Base-by-base conservation (phyloP, 2,329 filamentous ascomycete genomes). In the Aspergillus fructus region DNA sequence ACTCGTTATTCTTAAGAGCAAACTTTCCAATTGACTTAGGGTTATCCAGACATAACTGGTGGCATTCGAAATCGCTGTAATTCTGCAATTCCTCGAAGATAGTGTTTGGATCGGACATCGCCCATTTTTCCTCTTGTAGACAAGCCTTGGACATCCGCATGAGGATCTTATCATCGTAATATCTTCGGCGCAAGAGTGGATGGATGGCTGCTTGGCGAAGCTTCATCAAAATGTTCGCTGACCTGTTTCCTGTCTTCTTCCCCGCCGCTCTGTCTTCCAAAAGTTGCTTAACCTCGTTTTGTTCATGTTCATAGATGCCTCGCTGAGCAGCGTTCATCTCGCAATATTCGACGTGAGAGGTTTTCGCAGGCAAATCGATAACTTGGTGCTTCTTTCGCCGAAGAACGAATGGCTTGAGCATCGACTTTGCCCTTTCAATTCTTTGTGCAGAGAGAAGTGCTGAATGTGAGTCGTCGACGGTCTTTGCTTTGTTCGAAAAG, bases 321-420 rank as follows among this genome's bases (percentile, higher is more conserved):
- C 82, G 82, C 70, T 99, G 94, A 0, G 81, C 79, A 2, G 83
- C 78, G 30, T 89, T 89, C 79, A 97, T 85, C 5, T 89, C 85
- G 72, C 93, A 97, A 68, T 89, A 89, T 60, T 93, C 86, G 1
- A 97, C 87, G 3, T 86, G 85, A 59, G 87, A 86, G 11, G 84
- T 86, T 78, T 97, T 97, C 51, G 82, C 80, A 0, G 94, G 93
- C 62, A 99, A 82, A 68, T 94, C 89, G 45, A 97, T 82, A 8
- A 97, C 93, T 68, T 97, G 92, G 49, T 90, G 86, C 78, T 99
- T 99, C 77, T 94, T 93, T 7, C 94, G 85, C 61, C 96, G 91
- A 3, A 99, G 79, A 53, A 99, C 94, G 70, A 99, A 99, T 0
- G 94, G 94, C 23, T 93, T 91, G 68, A 99, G 85, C 80, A 99